Conservation (phyloP, 495 filamentous ascomycete genomes). For the Jackrogersella multiformis region DNA sequence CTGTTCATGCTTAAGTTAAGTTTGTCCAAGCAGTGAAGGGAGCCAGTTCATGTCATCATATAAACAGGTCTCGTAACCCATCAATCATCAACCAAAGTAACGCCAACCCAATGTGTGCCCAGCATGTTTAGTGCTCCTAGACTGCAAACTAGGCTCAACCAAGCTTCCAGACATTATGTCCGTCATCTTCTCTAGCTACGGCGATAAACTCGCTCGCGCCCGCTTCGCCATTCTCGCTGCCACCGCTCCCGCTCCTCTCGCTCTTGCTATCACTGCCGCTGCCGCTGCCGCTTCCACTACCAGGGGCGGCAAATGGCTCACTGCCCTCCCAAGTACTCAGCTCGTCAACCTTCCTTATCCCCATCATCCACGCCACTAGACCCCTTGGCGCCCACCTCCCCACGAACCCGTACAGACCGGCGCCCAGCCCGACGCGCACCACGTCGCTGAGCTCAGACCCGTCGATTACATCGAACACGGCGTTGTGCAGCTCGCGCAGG, state of each 20-base stretch:
- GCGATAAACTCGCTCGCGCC: conserved; percentile 52
- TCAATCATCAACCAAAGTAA: conserved; percentile 15
- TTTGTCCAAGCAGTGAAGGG: conserved; percentile 11
- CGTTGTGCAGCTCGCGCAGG: conserved; percentile 78
- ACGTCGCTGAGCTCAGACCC: conserved; percentile 58
- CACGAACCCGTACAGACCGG: conserved; percentile 82
- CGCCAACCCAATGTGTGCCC: not conserved
- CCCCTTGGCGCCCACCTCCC: conserved; percentile 83
- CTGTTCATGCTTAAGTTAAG: too few species aligned
- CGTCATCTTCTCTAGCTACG: conserved; percentile 50
- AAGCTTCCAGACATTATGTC: conserved; percentile 53
- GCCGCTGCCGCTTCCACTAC: not conserved
- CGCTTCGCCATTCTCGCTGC: conserved; percentile 39
- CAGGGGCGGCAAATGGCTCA: conserved; percentile 24
- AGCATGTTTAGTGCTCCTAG: not conserved
- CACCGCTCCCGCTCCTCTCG: conserved; percentile 35
- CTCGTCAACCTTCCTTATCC: conserved; percentile 65
- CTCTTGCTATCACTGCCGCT: conserved; percentile 33
- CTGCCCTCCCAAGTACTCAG: conserved; percentile 54
- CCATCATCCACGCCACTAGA: conserved; percentile 90
- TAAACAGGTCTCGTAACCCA: conserved; percentile 30
- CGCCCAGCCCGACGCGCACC: conserved; percentile 82
- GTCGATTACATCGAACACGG: conserved; percentile 85
- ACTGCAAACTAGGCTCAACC: not conserved
- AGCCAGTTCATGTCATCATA: conserved; percentile 5